Evolutionary conservation across 1,284 basidiomycete species (phyloP), one percentile per base, ranked within the genome.

Genomic region (Apiotrichum gracile): DNA sequence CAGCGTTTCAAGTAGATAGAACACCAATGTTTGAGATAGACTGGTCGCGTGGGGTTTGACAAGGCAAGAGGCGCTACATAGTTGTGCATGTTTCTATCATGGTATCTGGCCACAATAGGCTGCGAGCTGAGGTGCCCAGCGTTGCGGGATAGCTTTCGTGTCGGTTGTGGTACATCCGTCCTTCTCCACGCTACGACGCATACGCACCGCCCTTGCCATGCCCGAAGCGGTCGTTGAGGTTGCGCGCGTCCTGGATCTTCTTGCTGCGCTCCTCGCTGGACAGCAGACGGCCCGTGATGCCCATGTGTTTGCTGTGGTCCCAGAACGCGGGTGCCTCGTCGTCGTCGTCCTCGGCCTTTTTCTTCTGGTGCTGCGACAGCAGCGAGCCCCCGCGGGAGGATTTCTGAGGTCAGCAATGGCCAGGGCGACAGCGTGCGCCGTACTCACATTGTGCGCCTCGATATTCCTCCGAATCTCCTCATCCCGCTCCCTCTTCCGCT

Each of bases 271-370:
- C 84, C 52, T 79, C 80, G 60, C 92, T 90, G 63, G 87, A 88
- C 85, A 96, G 85, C 35, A 93, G 76, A 47, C 87, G 77, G 6
- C 91, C 91, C 5, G 84, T 84, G 14, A 92, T 67, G 4, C 81
- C 82, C 89, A 96, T 92, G 74, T 92, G 89, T 22, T 88, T 79
- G 37, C 82, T 78, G 63, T 88, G 88, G 63, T 96, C 91, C 91
- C 91, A 96, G 39, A 93, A 88, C 0, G 81, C 74, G 0, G 81
- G 75, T 43, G 79, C 80, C 29, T 83, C 82, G 14, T 83, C 75
- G 7, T 77, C 72, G 13, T 79, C 78, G 9, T 61, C 61, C 46
- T 70, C 67, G 45, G 65, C 58, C 25, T 69, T 65, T 72, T 76
- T 58, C 50, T 60, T 47, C 13, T 78, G 64, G 66, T 92, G 89